Conservation (phyloP, 2,329 filamentous ascomycete species). For the Madurella fahalii region DNA sequence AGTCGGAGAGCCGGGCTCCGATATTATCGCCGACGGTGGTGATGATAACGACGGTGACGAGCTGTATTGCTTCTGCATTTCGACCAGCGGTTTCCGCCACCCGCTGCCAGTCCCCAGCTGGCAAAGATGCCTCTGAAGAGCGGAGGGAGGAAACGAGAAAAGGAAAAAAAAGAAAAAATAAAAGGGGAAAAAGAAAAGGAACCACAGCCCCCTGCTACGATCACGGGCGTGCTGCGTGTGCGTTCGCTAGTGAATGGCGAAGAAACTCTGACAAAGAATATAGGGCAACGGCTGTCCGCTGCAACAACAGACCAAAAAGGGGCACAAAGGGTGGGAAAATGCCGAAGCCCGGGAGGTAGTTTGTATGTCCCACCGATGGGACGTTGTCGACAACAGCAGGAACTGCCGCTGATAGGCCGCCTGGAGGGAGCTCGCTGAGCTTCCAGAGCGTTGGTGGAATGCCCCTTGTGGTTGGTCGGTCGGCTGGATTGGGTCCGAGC, state of each 20-base stretch:
- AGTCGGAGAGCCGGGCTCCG: conserved; percentile 46
- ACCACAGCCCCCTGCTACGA: not conserved
- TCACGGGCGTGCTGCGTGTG: not conserved
- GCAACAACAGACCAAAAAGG: not conserved
- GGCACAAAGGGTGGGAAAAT: not conserved
- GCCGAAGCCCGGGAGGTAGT: not conserved
- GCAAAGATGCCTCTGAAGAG: not conserved
- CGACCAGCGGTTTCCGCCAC: conserved; percentile 27
- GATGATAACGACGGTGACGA: conserved; percentile 50
- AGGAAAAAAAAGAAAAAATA: too few species aligned
- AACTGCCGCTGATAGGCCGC: not conserved
- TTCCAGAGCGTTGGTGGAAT: not conserved
- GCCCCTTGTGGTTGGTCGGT: conserved; percentile 12
- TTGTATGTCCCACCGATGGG: not conserved
- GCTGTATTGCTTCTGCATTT: conserved; percentile 40
- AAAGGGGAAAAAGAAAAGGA: too few species aligned
- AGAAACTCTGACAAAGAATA: not conserved
- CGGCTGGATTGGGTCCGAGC: conserved; percentile 6
- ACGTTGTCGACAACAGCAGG: not conserved
- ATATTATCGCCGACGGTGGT: conserved; percentile 45
- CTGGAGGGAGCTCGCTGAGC: not conserved
- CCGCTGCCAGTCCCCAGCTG: conserved; percentile 16
- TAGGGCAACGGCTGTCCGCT: not conserved
- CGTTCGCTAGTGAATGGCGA: not conserved
- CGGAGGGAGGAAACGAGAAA: not conserved